A percentile compares a stretch with the other conserved stretches of the same genome.
These are phyloP conservation scores for Lactifluus volemus DNA, from an alignment of 768 basidiomycete species.

Conservation along the genomic window DNA sequence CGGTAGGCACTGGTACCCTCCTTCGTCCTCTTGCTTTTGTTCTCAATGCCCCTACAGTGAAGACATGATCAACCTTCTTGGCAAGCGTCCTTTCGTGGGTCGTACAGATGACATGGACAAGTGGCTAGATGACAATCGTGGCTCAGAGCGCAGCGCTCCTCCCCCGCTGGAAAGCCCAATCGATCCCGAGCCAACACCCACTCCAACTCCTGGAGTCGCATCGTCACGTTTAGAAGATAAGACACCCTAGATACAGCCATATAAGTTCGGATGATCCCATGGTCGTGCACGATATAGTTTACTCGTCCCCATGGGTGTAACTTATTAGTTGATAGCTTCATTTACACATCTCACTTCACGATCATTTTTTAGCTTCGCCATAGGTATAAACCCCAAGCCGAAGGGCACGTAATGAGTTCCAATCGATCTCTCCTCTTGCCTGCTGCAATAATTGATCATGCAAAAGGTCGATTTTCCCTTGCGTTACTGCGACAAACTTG, in stretches of 20 bases:
- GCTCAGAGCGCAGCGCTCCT: slow-evolving; percentile 49
- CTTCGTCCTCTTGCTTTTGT: background rate
- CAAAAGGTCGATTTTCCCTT: too few relatives aligned
- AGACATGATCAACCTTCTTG: slow-evolving; percentile 79
- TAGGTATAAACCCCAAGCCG: background rate
- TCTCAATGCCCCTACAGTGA: slow-evolving; percentile 39
- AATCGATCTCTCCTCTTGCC: too few relatives aligned
- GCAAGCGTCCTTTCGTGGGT: slow-evolving; percentile 73
- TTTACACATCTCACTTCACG: background rate
- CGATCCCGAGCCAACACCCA: slow-evolving; percentile 27
- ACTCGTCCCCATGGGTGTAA: background rate
- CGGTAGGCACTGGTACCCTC: slow-evolving; percentile 41
- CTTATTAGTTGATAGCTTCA: slow-evolving; percentile 3
- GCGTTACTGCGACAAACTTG: too few relatives aligned
- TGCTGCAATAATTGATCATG: too few relatives aligned
- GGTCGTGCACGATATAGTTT: background rate
- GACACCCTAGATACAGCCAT: slow-evolving; percentile 3
- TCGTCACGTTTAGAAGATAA: slow-evolving; percentile 33
- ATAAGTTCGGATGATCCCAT: background rate
- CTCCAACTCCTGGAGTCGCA: slow-evolving; percentile 42
- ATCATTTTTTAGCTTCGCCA: background rate
- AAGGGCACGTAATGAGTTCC: background rate
- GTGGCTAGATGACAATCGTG: slow-evolving; percentile 81
- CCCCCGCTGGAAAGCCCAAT: slow-evolving; percentile 44
- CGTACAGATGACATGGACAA: slow-evolving; percentile 91